A percentile compares a stretch with the other conserved stretches of the same genome.
phyloP scores from a whole-genome alignment of 768 basidiomycete species.

The Boletus fagicola region DNA sequence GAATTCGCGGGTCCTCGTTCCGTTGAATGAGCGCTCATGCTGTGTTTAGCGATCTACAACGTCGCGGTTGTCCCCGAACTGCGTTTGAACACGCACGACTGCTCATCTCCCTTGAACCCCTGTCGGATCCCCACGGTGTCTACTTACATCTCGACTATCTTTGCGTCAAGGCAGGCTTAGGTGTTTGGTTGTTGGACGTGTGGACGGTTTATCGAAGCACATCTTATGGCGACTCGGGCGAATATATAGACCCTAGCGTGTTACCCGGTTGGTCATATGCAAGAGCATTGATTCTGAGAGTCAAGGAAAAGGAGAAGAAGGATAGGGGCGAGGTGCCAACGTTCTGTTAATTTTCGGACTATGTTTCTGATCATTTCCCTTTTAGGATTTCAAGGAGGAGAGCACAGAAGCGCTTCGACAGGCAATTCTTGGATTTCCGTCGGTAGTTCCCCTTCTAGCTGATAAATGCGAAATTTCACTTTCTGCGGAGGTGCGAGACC shows the following conservation, averaged over 20 bases:
- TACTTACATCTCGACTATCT: constrained; percentile 83
- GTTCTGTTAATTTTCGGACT: not conserved
- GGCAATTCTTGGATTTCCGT: constrained; percentile 77
- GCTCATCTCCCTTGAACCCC: constrained; percentile 80
- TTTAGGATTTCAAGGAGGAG: constrained; percentile 46
- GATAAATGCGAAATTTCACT: constrained; percentile 80
- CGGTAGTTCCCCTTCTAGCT: constrained; percentile 75
- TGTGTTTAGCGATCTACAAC: constrained; percentile 65
- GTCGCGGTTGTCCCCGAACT: constrained; percentile 86
- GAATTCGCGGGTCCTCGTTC: not conserved
- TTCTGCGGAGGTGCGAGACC: constrained; percentile 52
- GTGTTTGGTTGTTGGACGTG: constrained; percentile 75
- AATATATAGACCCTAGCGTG: constrained; percentile 49
- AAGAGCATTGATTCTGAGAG: constrained; percentile 63
- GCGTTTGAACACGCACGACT: constrained; percentile 91
- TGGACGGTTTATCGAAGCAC: constrained; percentile 33
- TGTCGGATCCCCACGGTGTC: constrained; percentile 85
- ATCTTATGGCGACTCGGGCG: constrained; percentile 13
- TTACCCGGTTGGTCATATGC: constrained; percentile 81
- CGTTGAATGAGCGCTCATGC: not conserved
- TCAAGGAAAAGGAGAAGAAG: constrained; percentile 44
- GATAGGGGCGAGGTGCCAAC: constrained; percentile 39
- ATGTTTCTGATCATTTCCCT: not conserved
- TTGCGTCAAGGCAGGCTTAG: constrained; percentile 76
- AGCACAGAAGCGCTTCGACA: constrained; percentile 70